Evolutionary conservation across 306 rosid genomes (phyloP).

Genomic region (Lithocarpus polystachyus): DNA sequence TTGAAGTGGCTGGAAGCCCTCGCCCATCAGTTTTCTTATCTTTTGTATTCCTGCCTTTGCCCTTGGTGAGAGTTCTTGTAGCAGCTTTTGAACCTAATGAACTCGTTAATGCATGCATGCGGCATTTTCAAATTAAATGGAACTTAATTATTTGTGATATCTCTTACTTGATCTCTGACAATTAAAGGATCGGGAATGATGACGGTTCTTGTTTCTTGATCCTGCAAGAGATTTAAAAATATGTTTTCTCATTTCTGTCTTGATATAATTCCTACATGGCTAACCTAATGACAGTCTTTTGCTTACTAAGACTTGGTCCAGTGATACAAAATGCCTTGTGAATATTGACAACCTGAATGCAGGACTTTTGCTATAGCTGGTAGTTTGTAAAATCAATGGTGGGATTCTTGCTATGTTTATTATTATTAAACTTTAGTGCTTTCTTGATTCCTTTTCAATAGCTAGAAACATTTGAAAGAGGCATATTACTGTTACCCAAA

Average conservation of each 20-base stretch:
- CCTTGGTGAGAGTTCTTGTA: constrained; percentile 17
- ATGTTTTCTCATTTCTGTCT: neutral
- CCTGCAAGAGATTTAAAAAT: neutral
- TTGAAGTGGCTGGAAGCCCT: constrained; percentile 63
- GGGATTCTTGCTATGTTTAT: neutral
- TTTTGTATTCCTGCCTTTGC: constrained; percentile 15
- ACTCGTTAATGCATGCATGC: constrained; percentile 6
- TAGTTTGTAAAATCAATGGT: neutral
- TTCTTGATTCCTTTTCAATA: neutral
- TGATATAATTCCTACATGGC: neutral
- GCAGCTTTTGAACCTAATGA: constrained; percentile 23
- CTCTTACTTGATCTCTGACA: neutral
- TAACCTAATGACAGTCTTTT: neutral
- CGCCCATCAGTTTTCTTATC: constrained; percentile 31
- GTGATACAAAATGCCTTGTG: neutral
- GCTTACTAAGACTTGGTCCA: neutral
- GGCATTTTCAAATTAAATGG: neutral
- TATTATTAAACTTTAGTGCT: neutral
- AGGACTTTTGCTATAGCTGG: neutral
- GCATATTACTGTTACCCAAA: neutral
- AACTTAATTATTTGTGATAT: neutral
- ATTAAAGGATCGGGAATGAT: neutral
- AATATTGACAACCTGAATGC: neutral
- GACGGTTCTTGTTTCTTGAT: neutral
- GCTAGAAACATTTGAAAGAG: neutral